These are phyloP conservation scores for Citrus sinensis DNA, from an alignment of 345 rosid species.

Conservation along the genomic window DVS_A1.0 CM039162.1:1242501-1243000, in stretches of 20 bases:
- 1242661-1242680: conserved; percentile 43
- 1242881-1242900: neutral
- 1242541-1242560: conserved; percentile 93
- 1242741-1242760: conserved; percentile 38
- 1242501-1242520: conserved; percentile 90
- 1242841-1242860: neutral
- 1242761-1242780: conserved; percentile 56
- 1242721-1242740: conserved; percentile 87
- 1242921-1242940: conserved; percentile 82
- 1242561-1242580: conserved; percentile 72
- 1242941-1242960: conserved; percentile 61
- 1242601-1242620: conserved; percentile 12
- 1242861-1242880: conserved; percentile 7
- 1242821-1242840: neutral
- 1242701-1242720: conserved; percentile 77
- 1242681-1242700: conserved; percentile 77
- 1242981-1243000: conserved; percentile 91
- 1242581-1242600: conserved; percentile 57
- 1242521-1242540: conserved; percentile 95
- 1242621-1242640: neutral
- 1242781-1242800: conserved; percentile 55
- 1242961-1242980: conserved; percentile 94
- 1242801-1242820: conserved; percentile 47
- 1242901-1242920: conserved; percentile 45
- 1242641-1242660: neutral